These are phyloP conservation scores for Apiospora rasikravindrae DNA, from an alignment of 2,329 filamentous ascomycete genomes.

Conservation along the genomic window DNA sequence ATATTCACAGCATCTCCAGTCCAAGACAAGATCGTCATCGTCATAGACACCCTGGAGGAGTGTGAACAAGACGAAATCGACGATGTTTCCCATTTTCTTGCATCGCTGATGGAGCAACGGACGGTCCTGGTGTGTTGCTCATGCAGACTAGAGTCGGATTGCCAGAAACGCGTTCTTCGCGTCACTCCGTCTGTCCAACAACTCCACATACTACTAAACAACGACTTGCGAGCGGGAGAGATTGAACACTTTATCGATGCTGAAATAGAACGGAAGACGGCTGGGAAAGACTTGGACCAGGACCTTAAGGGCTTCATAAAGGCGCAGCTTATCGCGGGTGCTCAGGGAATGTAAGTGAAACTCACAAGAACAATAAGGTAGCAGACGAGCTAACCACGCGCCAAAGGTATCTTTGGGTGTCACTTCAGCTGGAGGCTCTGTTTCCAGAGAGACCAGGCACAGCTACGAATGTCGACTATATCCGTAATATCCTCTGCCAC, in stretches of 20 bases:
- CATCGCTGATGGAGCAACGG: neutral
- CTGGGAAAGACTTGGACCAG: neutral
- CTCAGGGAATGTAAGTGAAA: neutral
- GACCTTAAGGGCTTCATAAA: neutral
- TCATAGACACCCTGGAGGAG: neutral
- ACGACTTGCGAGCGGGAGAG: neutral
- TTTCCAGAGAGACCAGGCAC: neutral
- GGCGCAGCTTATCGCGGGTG: neutral
- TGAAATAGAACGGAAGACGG: neutral
- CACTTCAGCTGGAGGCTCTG: neutral
- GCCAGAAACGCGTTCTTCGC: neutral
- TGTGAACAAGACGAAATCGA: neutral
- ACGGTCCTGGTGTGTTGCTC: neutral
- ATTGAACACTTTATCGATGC: neutral
- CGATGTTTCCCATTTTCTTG: neutral
- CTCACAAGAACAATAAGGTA: too few relatives aligned
- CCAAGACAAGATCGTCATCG: neutral
- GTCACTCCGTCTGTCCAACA: neutral
- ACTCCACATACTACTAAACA: neutral
- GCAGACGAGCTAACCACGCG: neutral
- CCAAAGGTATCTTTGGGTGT: neutral
- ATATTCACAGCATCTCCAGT: neutral
- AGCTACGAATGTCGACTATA: rapidly evolving
- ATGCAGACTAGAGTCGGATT: neutral
- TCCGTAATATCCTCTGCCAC: neutral